A percentile compares a stretch with the other conserved stretches of the same genome.
Conservation (phyloP, 331 rosid species). For the Malus hybrid region DNA sequence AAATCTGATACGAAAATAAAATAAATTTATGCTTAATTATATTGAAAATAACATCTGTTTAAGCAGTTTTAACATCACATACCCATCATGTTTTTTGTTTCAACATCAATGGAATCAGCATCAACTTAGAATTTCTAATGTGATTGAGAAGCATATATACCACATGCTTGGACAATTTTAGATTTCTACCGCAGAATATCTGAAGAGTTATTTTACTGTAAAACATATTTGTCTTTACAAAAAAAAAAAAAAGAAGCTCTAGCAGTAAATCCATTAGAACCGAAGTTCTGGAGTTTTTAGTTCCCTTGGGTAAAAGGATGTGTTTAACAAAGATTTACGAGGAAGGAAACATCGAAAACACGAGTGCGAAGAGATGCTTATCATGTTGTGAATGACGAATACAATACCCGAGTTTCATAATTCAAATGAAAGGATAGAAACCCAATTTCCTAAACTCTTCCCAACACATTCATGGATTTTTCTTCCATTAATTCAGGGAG, state of each 20-base stretch:
- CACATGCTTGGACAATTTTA: too few species aligned
- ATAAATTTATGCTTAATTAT: background rate
- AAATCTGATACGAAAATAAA: too few species aligned
- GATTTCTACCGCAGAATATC: too few species aligned
- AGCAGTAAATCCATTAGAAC: background rate
- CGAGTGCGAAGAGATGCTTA: background rate
- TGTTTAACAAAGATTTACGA: background rate
- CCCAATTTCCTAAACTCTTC: background rate
- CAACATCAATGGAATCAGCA: background rate
- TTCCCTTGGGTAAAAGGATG: background rate
- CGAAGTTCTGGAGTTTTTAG: background rate
- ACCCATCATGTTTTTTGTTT: background rate
- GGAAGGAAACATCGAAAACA: background rate
- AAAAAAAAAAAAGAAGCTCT: too few species aligned
- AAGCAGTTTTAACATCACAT: background rate
- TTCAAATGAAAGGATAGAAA: background rate
- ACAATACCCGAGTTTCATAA: background rate
- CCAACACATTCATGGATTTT: too few species aligned
- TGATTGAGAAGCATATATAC: background rate
- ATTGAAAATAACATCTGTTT: background rate
- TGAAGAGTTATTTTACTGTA: too few species aligned
- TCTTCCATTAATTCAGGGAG: too few species aligned
- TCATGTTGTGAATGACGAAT: too few species aligned
- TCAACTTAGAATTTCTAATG: background rate
- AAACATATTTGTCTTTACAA: too few species aligned